Base-by-base conservation (phyloP, 495 filamentous ascomycete genomes). In the Xylaria flabelliformis region DNA sequence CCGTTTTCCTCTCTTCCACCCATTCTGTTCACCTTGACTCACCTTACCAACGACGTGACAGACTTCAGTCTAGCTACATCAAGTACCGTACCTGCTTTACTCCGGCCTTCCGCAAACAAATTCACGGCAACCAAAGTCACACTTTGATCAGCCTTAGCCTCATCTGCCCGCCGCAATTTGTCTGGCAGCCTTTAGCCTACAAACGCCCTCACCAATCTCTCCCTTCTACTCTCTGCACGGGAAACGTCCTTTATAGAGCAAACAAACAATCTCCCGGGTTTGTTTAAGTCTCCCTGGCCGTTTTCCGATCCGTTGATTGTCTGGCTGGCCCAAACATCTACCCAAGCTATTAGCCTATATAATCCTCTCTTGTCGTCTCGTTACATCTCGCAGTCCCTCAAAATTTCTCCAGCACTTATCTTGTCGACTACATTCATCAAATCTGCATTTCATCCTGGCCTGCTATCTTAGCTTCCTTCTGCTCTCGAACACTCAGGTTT, bases 211-310 rank as follows among this genome's bases (percentile, higher is more conserved):
- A 15, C 44, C 51, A 72, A 70, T 63, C 63, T 70, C 64, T 44
- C 1, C 10, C 39, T 65, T 44, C 29, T 71, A 69, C 62, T 68
- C 72, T 70, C 72, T 72, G 73, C 67, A 74, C 71, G 74, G 21
- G 26, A 46, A 39, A 8, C 42, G 29, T 0, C n/a, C 34, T 26
- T 26, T 41, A 42, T 19, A 29, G 50, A 46, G 46, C 77, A 79
- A 79, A 79, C 77, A 77, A 73, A 65, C 42, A 67, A 64, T 70
- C 72, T 69, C 36, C 59, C 17, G 56, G 21, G 58, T 55, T 55
- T 48, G 21, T 13, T 48, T 32, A 53, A 64, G 21, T 62, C 21
- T 64, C 36, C 17, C 24, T 56, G 64, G 46, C 59, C 21, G 21
- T 29, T 13, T 64, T 63, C 46, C 42, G 5, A 44, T n/a, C 24